phyloP scores from a whole-genome alignment of 164 flowering plant genomes.

The Vitis cinerea region DNA sequence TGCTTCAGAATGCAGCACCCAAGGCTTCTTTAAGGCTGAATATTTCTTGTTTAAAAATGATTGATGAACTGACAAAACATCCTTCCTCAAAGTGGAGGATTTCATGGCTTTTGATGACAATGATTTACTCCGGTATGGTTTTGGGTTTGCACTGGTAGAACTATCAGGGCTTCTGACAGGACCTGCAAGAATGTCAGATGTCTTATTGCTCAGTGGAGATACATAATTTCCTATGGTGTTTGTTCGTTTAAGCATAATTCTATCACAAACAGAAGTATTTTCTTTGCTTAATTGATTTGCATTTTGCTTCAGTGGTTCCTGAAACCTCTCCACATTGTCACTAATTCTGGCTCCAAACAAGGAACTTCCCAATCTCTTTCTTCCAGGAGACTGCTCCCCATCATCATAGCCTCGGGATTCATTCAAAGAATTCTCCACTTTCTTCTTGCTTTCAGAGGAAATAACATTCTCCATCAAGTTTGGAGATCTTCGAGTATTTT shows the following conservation, averaged over 20 bases:
- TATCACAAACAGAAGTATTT: constrained; percentile 13
- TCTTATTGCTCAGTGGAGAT: constrained; percentile 29
- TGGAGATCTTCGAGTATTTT: constrained; percentile 10
- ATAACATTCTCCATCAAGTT: constrained; percentile 17
- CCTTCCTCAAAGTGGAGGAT: constrained; percentile 26
- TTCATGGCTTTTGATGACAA: constrained; percentile 21
- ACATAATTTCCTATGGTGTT: constrained; percentile 16
- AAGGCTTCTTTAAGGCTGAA: constrained; percentile 23
- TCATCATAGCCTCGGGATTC: constrained; percentile 11
- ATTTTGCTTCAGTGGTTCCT: constrained; percentile 16
- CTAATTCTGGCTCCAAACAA: constrained; percentile 7
- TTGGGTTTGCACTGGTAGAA: constrained; percentile 4
- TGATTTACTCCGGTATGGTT: constrained; percentile 14
- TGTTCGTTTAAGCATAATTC: constrained; percentile 12
- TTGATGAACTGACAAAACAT: constrained; percentile 7
- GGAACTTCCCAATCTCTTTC: constrained; percentile 28
- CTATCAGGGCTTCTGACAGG: constrained; percentile 9
- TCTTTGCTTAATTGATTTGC: constrained; percentile 18
- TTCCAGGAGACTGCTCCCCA: constrained; percentile 20
- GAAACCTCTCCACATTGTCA: constrained; percentile 24
- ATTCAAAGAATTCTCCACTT: constrained; percentile 18
- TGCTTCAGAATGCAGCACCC: constrained; percentile 14
- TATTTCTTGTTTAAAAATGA: constrained; percentile 13
- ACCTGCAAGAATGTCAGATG: constrained; percentile 12
- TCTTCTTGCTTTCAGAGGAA: constrained; percentile 28